These are phyloP conservation scores for Talaromyces pinophilus DNA, from an alignment of 2,329 filamentous ascomycete genomes.

Conservation along the genomic window DNA sequence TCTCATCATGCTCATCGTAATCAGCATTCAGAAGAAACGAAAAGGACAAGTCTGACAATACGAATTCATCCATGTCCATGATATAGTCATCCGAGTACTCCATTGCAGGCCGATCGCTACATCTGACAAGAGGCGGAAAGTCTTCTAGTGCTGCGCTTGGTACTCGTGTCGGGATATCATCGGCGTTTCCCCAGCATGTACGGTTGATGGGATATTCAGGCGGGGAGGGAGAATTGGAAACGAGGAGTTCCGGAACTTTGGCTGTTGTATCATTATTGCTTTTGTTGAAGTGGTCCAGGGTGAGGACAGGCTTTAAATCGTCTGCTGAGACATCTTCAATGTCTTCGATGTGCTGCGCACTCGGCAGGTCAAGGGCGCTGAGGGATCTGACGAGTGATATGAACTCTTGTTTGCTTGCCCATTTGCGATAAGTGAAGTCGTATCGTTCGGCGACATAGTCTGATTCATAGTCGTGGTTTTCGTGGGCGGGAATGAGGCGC, in stretches of 20 bases:
- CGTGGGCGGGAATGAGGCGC: neutral
- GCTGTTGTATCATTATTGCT: neutral
- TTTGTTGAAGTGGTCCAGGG: neutral
- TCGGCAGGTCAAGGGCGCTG: neutral
- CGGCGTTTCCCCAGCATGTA: conserved; percentile 16
- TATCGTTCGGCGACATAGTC: neutral
- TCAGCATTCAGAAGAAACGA: neutral
- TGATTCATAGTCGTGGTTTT: neutral
- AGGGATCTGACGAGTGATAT: conserved; percentile 1
- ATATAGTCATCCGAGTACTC: conserved; percentile 7
- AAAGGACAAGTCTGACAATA: conserved; percentile 6
- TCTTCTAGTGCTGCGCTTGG: conserved; percentile 16
- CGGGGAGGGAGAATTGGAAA: conserved; percentile 16
- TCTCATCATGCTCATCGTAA: neutral
- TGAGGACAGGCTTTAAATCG: neutral
- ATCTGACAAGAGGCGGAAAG: conserved; percentile 18
- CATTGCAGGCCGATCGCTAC: conserved; percentile 18
- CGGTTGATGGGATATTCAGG: neutral
- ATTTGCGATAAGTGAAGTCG: neutral
- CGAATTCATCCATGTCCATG: neutral
- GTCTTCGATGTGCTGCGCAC: conserved; percentile 18
- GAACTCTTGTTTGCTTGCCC: neutral
- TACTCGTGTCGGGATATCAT: conserved; percentile 18
- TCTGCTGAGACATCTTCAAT: neutral
- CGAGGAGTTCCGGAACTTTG: neutral